Base-by-base conservation (phyloP, 352 stramenopile species). In the Pythium oligandrum region DNA sequence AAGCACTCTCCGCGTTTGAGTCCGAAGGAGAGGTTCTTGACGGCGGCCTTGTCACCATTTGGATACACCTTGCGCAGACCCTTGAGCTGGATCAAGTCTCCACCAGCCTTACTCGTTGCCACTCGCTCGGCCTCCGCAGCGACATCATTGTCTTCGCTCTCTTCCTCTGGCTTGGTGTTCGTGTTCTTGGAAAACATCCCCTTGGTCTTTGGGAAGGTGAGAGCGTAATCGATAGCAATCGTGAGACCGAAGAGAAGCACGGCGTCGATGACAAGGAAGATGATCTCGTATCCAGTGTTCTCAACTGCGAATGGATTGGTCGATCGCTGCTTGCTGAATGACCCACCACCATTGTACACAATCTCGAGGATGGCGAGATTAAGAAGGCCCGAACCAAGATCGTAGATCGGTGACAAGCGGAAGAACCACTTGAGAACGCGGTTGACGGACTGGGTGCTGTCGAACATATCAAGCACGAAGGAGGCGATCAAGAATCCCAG, bases 1-100 rank as follows among this genome's bases (percentile, higher is more conserved):
- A 96, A 95, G 53, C 81, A 89, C 61, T 96, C 78, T 39, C 85
- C 84, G 8, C 57, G 43, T 32, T 63, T 50, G 1, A 94, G 59
- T 40, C 69, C 78, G 32, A 93, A 83, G 2, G 70, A 84, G 17
- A 94, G 50, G 33, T 71, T 65, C 39, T 64, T 54, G n/a, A 89
- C 68, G 1, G 80, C 84, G 10, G 82, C 86, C 3, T 86, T 87
- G 54, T 63, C 45, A 0, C 90, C 64, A 31, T 84, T 59, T 2
- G 37, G 44, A 40, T 83, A 78, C 11, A 82, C 73, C 30, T 69
- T 77, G 43, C 63, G 61, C 0, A 76, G 48, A 6, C 57, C 67
- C 10, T 64, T 39, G 0, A 83, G 56, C 45, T 57, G 52, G 47
- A 71, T 54, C 7, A 40, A 9, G 39, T 70, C 57, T 2, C 3